Percentiles rank a stretch among this genome's conserved stretches.
Evolutionary conservation across 2,329 filamentous ascomycete genomes (phyloP).

Genomic region (Neopestalotiopsis rosae): DNA sequence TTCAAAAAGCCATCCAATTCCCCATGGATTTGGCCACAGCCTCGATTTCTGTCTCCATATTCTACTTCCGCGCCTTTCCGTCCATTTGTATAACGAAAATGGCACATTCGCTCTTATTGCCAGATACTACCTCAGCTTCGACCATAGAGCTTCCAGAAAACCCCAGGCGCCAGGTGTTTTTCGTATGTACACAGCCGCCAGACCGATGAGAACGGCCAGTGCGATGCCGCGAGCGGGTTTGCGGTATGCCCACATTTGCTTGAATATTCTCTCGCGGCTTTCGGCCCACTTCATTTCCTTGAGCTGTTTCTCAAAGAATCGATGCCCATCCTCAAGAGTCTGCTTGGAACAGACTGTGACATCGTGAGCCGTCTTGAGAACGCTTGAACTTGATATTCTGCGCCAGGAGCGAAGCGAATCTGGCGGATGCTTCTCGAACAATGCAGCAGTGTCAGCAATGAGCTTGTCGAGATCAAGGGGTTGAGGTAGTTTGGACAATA

Average conservation of each 20-base stretch:
- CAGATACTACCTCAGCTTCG: not conserved
- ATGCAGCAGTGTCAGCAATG: slow-evolving; percentile 66
- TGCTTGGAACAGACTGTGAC: slow-evolving; percentile 55
- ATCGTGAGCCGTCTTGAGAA: slow-evolving; percentile 80
- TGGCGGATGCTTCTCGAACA: slow-evolving; percentile 74
- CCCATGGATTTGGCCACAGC: too few relatives aligned
- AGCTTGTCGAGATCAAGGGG: slow-evolving; percentile 81
- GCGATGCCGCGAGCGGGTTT: slow-evolving; percentile 66
- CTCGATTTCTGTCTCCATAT: not conserved
- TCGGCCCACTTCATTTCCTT: slow-evolving; percentile 74
- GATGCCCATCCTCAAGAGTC: slow-evolving; percentile 68
- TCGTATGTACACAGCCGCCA: slow-evolving; percentile 71
- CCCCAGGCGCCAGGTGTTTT: slow-evolving; percentile 43
- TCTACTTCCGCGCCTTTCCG: not conserved
- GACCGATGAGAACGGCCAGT: slow-evolving; percentile 69
- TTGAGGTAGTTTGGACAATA: slow-evolving; percentile 84
- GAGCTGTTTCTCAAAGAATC: slow-evolving; percentile 73
- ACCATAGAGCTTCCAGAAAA: slow-evolving; percentile 10
- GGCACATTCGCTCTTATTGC: not conserved
- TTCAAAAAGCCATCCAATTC: too few relatives aligned
- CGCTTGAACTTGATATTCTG: slow-evolving; percentile 75
- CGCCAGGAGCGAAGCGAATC: slow-evolving; percentile 75
- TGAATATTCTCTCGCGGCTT: slow-evolving; percentile 53
- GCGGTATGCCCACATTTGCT: slow-evolving; percentile 67
- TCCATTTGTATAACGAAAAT: not conserved